Base-by-base conservation (phyloP, 208 protist genomes). In the Vickermania ingenoplastis region DNA sequence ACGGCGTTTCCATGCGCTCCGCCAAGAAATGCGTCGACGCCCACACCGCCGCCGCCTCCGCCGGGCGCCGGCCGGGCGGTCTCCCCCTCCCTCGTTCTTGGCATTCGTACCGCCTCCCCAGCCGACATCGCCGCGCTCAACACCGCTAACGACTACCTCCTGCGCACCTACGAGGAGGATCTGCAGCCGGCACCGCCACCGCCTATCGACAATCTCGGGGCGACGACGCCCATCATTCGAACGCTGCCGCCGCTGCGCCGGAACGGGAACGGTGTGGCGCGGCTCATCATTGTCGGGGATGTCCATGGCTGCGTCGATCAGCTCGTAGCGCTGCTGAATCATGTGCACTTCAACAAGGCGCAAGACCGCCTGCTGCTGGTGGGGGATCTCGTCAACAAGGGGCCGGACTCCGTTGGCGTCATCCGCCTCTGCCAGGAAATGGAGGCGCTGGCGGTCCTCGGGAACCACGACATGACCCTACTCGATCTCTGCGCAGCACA, bases 351-450 rank as follows among this genome's bases (percentile, higher is more conserved):
- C 63, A 55, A 71, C 53, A 56, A 78, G 25, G 86, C 71, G 27
- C 77, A 67, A 27, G 91, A 96, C 59, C 78, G 65, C 31, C 79
- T 96, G 1, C 73, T 95, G 14, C 71, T 94, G 25, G 80, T 85
- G 22, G 91, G 91, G 5, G 91, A 96, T 62, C 82, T 89, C 59
- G 85, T 96, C 24, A 91, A 89, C 70, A 96, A 96, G 57, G 91
- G 91, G 2, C 85, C 85, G 4, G 76, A 94, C 62, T 92, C 87
- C 7, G 59, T 89, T 24, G 91, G 77, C 5, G 85, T 80, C 2
- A 70, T 96, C 50, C 81, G 71, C 17, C 63, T 73, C 7, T 85
- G 76, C 36, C 81, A 86, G 65, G 52, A 63, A 3, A 65, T 76
- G n/a, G 77, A 77, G 27, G 90, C 86, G 7, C 73, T 91, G 53